Percentiles rank a stretch among this genome's conserved stretches.
Conservation (phyloP, 257 asterid species). For the Solanum chilense region DNA sequence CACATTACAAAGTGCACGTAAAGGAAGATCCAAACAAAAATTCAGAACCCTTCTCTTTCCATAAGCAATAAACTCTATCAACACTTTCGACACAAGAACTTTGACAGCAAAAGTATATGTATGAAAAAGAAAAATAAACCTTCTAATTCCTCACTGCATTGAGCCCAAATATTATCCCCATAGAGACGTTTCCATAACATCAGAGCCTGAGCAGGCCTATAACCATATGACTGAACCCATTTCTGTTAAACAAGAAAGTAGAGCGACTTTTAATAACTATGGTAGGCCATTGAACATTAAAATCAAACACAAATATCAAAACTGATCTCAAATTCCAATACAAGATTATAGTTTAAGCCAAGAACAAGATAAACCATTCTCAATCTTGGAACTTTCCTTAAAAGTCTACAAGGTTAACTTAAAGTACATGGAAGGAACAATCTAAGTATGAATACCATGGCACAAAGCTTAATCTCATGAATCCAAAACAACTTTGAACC, state of each 20-base stretch:
- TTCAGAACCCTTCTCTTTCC: not conserved
- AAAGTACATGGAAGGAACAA: no score
- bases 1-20: not conserved
- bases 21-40: not conserved
- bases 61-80: not conserved
- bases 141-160: conserved; percentile 51
- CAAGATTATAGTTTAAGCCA: no score
- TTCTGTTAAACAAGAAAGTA: conserved; percentile 31
- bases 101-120: not conserved
- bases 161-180: conserved; percentile 73
- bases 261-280: no score
- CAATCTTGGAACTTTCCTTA: no score
- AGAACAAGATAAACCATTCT: no score
- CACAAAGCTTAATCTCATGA: no score
- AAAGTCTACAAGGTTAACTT: no score
- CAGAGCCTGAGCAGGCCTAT: conserved; percentile 81
- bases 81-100: not conserved
- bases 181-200: conserved; percentile 93
- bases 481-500: no score
- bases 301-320: no score
- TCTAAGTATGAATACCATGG: no score
- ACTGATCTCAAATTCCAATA: no score
- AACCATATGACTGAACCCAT: conserved; percentile 86
- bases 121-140: conserved; percentile 23
- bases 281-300: no score